Evolutionary conservation across 2,329 filamentous ascomycete species (phyloP).

Genomic region (Colletotrichum tanaceti): DNA sequence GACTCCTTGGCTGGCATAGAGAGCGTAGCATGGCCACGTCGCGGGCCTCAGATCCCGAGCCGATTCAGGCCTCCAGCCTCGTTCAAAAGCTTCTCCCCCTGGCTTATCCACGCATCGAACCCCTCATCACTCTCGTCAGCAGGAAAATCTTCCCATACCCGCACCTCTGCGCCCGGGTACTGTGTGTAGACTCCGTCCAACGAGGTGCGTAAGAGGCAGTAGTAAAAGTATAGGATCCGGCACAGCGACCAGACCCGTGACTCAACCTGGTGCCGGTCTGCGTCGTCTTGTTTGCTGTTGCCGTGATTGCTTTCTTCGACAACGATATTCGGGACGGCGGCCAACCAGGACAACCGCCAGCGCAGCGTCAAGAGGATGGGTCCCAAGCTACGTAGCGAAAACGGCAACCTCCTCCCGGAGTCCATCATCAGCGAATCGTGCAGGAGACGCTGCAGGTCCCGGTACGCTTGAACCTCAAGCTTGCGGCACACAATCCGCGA

Average conservation of each 20-base stretch:
- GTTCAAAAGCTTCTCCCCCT: slow-evolving; percentile 53
- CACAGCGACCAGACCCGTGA: slow-evolving; percentile 55
- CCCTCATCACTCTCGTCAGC: slow-evolving; percentile 51
- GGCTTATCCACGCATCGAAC: slow-evolving; percentile 55
- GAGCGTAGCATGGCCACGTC: neutral
- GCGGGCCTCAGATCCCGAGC: slow-evolving; percentile 5
- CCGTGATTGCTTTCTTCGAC: slow-evolving; percentile 43
- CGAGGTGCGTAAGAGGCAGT: slow-evolving; percentile 55
- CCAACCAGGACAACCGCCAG: slow-evolving; percentile 59
- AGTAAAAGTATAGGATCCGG: slow-evolving; percentile 58
- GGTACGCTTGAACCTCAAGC: slow-evolving; percentile 58
- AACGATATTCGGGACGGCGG: slow-evolving; percentile 50
- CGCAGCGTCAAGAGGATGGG: slow-evolving; percentile 53
- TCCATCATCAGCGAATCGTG: slow-evolving; percentile 15
- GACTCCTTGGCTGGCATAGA: no score
- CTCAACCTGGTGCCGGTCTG: slow-evolving; percentile 51
- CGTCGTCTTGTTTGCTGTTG: slow-evolving; percentile 50
- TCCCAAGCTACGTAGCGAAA: slow-evolving; percentile 31
- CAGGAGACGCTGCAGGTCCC: slow-evolving; percentile 52
- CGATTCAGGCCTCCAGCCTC: slow-evolving; percentile 51
- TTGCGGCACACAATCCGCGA: slow-evolving; percentile 58
- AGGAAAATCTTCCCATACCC: slow-evolving; percentile 57
- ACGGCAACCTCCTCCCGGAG: slow-evolving; percentile 46
- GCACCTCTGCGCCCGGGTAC: slow-evolving; percentile 54
- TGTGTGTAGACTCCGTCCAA: slow-evolving; percentile 52